Evolutionary conservation across 768 basidiomycete species (phyloP).

Genomic region (Phlebiopsis flavidoalba): DNA sequence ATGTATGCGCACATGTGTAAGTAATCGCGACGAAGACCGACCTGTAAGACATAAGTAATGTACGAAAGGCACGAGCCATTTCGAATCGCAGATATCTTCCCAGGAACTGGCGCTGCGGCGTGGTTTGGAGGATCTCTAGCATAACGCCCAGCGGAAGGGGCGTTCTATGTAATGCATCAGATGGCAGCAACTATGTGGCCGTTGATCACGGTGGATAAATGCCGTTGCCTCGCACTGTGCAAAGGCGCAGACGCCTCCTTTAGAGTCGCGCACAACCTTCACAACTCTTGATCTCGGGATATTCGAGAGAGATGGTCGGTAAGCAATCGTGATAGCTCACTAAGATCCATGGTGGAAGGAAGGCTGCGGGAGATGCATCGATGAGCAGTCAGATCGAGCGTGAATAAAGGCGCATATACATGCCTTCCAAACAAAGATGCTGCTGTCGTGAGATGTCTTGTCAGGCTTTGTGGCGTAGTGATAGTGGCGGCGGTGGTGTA

Average conservation of each 20-base stretch:
- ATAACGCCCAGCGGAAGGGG: slow-evolving; percentile 51
- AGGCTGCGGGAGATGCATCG: slow-evolving; percentile 49
- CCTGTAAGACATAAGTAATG: slow-evolving; percentile 75
- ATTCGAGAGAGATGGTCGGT: slow-evolving; percentile 61
- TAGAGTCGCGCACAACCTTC: slow-evolving; percentile 68
- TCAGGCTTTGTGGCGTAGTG: slow-evolving; percentile 20
- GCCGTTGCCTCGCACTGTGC: slow-evolving; percentile 72
- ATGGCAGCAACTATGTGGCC: not conserved
- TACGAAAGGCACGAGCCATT: slow-evolving; percentile 69
- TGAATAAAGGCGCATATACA: slow-evolving; percentile 10
- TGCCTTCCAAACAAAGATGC: slow-evolving; percentile 85
- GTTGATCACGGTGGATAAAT: not conserved
- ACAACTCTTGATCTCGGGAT: slow-evolving; percentile 62
- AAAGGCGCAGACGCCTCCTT: slow-evolving; percentile 79
- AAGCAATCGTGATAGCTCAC: slow-evolving; percentile 56
- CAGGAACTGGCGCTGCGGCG: slow-evolving; percentile 56
- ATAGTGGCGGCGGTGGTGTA: slow-evolving; percentile 20
- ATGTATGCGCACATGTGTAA: slow-evolving; percentile 1
- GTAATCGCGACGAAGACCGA: slow-evolving; percentile 20
- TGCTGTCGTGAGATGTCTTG: slow-evolving; percentile 66
- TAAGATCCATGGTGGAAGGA: slow-evolving; percentile 61
- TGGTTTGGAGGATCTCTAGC: slow-evolving; percentile 54
- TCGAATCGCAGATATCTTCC: slow-evolving; percentile 76
- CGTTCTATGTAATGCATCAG: slow-evolving; percentile 37
- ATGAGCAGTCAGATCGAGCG: slow-evolving; percentile 1